Evolutionary conservation across 345 rosid genomes (phyloP), one percentile per base, ranked within the genome.

Genomic region (Odontarrhena argentea): DNA sequence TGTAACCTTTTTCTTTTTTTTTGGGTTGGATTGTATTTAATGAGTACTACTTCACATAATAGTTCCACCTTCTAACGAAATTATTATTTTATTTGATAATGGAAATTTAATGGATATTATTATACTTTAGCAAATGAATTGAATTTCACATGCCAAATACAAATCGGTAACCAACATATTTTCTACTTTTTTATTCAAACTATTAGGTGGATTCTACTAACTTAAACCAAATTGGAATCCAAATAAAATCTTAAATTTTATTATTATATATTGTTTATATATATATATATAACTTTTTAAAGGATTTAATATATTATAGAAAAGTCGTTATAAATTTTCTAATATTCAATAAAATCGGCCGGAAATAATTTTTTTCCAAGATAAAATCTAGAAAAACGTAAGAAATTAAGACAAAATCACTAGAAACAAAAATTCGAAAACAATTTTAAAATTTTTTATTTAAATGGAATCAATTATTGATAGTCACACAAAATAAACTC

Each of bases 11-110:
- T 8, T 47, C 58, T 40, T 28, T 28, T 3, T 28, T 32, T 18
- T 18, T 18, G 22, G 41, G 78, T 68, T 74, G 66, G 74, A 68
- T 63, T 8, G 69, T 63, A 74, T 68, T 43, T 63, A 61, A 74
- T 68, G 65, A 60, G 22, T 18, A 18, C 67, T 24, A 56, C 65
- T 56, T 5, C 30, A 24, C 30, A 34, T 51, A 26, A 46, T 60
- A 51, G 49, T 52, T 67, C 73, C 44, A 68, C 62, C 67, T 68
- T 68, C 74, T 62, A 57, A 74, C 69, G 53, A 67, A 32, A 41
- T 54, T 54, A 14, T 36, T 6, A 8, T 34, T 52, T 52, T 52
- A 30, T 9, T 28, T 63, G 13, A 12, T 6, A 7, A 36, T 51
- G 8, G 8, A 15, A 59, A 45, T 37, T 32, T 32, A 32, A 38